phyloP scores from a whole-genome alignment of 768 basidiomycete species.

The Termitomyces sp. region DNA sequence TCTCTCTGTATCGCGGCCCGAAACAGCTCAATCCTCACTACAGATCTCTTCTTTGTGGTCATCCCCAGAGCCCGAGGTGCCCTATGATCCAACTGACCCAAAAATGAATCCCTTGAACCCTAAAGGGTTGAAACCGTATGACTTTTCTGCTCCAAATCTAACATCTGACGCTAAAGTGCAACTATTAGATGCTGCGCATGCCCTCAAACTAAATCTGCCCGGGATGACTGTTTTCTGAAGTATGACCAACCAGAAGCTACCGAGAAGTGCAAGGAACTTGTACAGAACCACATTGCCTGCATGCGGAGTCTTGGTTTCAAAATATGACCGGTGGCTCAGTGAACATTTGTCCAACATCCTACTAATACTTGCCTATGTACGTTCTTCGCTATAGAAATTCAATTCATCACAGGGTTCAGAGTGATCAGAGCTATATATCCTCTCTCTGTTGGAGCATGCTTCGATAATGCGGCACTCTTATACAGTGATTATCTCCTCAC shows the following conservation, averaged over 20 bases:
- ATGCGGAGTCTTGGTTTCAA: conserved; percentile 93
- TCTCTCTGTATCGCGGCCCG: not conserved
- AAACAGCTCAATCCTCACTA: not conserved
- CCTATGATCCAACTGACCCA: conserved; percentile 71
- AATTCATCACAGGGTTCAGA: not conserved
- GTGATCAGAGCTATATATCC: not conserved
- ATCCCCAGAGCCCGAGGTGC: conserved; percentile 29
- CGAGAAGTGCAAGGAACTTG: conserved; percentile 77
- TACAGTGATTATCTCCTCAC: not conserved
- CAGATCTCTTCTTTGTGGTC: conserved; percentile 61
- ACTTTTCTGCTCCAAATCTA: conserved; percentile 7
- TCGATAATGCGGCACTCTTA: not conserved
- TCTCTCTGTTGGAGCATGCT: not conserved
- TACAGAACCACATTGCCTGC: conserved; percentile 82
- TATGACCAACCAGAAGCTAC: conserved; percentile 60
- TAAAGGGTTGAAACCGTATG: conserved; percentile 92
- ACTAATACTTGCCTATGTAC: not conserved
- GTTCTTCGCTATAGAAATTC: not conserved
- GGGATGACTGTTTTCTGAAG: conserved; percentile 92
- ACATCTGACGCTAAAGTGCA: not conserved
- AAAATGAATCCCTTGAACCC: conserved; percentile 90
- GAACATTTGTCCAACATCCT: not conserved
- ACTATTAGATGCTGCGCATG: conserved; percentile 89
- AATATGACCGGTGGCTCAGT: conserved; percentile 32
- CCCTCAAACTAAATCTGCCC: conserved; percentile 85